Conservation (phyloP, 2,329 filamentous ascomycete genomes). For the Aspergillus terreus region DNA sequence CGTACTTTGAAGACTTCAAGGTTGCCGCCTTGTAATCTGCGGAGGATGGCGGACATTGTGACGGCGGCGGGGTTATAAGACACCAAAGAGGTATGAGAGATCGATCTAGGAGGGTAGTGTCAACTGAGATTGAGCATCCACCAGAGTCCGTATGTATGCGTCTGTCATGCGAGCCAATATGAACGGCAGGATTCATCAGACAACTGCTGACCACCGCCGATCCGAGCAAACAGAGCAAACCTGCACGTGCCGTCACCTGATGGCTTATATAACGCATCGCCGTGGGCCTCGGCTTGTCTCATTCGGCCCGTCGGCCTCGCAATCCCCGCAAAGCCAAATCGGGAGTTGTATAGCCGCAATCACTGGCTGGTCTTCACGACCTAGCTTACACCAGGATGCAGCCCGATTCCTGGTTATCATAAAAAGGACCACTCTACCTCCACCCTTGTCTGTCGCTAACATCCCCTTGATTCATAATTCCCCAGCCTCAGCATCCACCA, state of each 20-base stretch:
- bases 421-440: neutral
- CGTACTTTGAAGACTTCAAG: slow-evolving; percentile 91
- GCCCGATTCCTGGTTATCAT: too few relatives aligned
- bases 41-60: slow-evolving; percentile 39
- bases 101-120: too few relatives aligned
- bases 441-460: neutral
- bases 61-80: neutral
- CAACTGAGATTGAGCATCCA: too few relatives aligned
- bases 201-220: slow-evolving; percentile 5
- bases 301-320: slow-evolving; percentile 13
- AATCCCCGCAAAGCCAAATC: neutral
- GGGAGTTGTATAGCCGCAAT: neutral
- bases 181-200: slow-evolving; percentile 10
- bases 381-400: too few relatives aligned
- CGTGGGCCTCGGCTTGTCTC: slow-evolving; percentile 12
- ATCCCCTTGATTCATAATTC: neutral
- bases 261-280: slow-evolving; percentile 5
- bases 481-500: neutral
- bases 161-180: neutral
- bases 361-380: neutral
- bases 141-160: too few relatives aligned
- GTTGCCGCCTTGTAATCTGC: slow-evolving; percentile 74
- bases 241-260: slow-evolving; percentile 5
- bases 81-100: too few relatives aligned
- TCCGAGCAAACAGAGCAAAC: slow-evolving; percentile 18